Evolutionary conservation across 805 yeast genomes (phyloP), one percentile per base, ranked within the genome.

Genomic region (Barnettozyma populi): DNA sequence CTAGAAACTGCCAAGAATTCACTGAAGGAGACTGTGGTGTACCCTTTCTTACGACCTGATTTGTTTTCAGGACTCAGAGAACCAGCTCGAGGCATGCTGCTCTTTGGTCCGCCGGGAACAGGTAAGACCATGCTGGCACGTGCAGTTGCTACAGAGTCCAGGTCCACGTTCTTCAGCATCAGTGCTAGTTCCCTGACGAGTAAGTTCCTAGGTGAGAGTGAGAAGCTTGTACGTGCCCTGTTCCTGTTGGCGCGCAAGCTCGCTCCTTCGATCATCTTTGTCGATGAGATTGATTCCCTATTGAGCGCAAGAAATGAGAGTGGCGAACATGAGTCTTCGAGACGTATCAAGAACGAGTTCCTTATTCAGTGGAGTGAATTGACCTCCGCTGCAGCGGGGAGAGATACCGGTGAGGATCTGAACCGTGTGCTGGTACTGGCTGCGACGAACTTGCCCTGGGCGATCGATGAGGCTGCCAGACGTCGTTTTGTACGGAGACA

Each of bases 41-140:
- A 94, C 63, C 99, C 99, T 21, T 90, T 92, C 62, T 68, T 94
- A 54, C 75, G 99, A 41, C 99, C 98, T 0, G 98, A 94, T 65
- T 72, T 92, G 52, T 94, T 92, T 61, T 78, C 81, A 50, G 98
- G 98, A 1, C 70, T 94, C 50, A 74, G 98, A 56, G 98, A 90
- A 67, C 99, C 99, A 0, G 94, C 96, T 0, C 71, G 97, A 57
- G 99, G 99, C 3, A 90, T 92, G 97, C 72, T 92, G 24, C 68
- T 92, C 40, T 92, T 92, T 68, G 99, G 99, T 0, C 99, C 99
- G 0, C 98, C 99, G 0, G 99, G 99, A 7, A 92, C 99, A 0
- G 99, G 99, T 50, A 92, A 92, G 59, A 92, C 99, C 0, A 92
- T 94, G 99, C 74, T 92, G 53, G 98, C 98, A 0, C 74, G 96